Conservation (phyloP, 768 basidiomycete genomes). For the Leccinum subtestaceum region DNA sequence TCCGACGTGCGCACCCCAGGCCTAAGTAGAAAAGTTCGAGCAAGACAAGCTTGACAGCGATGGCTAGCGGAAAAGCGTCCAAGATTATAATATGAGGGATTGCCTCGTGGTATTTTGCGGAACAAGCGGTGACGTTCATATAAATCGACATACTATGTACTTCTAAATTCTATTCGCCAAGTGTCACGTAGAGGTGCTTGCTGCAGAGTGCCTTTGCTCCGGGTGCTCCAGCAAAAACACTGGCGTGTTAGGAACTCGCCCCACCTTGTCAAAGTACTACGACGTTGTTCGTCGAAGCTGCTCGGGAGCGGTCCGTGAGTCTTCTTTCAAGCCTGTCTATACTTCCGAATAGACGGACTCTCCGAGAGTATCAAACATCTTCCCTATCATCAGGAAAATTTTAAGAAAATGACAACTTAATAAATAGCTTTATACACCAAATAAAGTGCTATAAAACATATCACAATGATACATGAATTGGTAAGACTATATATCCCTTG, state of each 20-base stretch:
- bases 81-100: not conserved
- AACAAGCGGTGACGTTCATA: not conserved
- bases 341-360: slow-evolving; percentile 74
- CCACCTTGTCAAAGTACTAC: slow-evolving; percentile 73
- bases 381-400: no score
- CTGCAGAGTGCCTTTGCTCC: slow-evolving; percentile 64
- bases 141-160: not conserved
- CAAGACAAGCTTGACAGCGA: not conserved
- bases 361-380: slow-evolving; percentile 81
- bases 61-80: not conserved
- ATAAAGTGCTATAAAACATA: no score
- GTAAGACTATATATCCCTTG: no score
- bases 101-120: not conserved
- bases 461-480: no score
- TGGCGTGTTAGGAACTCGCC: slow-evolving; percentile 75
- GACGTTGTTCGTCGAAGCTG: slow-evolving; percentile 58
- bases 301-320: slow-evolving; percentile 38
- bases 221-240: slow-evolving; percentile 73
- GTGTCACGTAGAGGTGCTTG: slow-evolving; percentile 59
- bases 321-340: slow-evolving; percentile 48
- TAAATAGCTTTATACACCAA: no score
- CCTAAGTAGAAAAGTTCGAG: not conserved
- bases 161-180: slow-evolving; percentile 28
- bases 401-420: no score
- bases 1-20: not conserved